Evolutionary conservation across 768 basidiomycete genomes (phyloP), one percentile per base, ranked within the genome.

Genomic region (Rhodotorula graminis): DNA sequence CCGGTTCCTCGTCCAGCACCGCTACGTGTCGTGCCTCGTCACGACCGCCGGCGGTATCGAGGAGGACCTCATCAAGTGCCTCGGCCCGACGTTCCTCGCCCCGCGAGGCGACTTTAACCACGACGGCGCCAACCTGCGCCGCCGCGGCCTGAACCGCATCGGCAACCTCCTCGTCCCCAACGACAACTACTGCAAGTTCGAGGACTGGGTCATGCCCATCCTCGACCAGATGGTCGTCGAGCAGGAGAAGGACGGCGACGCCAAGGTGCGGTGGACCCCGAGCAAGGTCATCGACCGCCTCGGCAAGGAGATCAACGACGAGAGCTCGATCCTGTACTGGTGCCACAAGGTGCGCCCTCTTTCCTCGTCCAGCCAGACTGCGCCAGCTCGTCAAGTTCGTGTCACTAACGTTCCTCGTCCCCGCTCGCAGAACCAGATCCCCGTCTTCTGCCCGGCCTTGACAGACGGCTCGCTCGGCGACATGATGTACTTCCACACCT

Each of bases 401-500:
- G n/a, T 16, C n/a, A 8, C 55, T 56, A 3, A n/a, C 55, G 12
- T 31, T 16, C 1, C 56, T 29, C 31, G 37, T 31, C 55, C 29
- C 50, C 82, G 77, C 77, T 79, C 64, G 59, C 82, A 99, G 96
- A 98, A 99, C 82, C 85, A 97, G 77, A 98, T 98, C 68, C 96
- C 96, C 15, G 93, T 98, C 60, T 99, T 97, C 83, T 99, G 96
- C 80, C 96, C 96, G 33, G 96, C 96, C 2, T 83, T 99, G 61
- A 99, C 96, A 40, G 96, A 99, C 79, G 96, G 96, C 19, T 98
- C 96, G 0, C 85, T 99, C 68, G 96, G 96, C 68, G 96, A 99
- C 81, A 97, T 98, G 94, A 89, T 98, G 52, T 99, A 97, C 82
- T 98, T 98, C 80, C 96, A 98, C 82, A 94, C 93, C 21, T 99